Evolutionary conservation across 768 basidiomycete species (phyloP).

Genomic region (Lactifluus hygrophoroides): DNA sequence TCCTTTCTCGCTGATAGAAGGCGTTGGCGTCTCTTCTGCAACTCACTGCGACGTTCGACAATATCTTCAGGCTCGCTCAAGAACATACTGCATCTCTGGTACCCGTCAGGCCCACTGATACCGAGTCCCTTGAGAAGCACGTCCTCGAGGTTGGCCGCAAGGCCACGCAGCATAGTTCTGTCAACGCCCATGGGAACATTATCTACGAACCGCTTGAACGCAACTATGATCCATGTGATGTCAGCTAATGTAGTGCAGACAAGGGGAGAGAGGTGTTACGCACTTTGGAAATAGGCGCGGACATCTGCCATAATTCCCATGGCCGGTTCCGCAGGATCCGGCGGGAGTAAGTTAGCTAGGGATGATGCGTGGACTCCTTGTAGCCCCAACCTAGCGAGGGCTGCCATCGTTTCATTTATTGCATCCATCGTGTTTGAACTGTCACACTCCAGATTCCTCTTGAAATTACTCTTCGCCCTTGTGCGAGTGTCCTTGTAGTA

Average conservation of each 20-base stretch:
- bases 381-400: conserved; percentile 35
- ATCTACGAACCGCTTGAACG: conserved; percentile 52
- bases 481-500: conserved; percentile 35
- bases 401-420: conserved; percentile 26
- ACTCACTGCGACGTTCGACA: conserved; percentile 35
- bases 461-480: neutral
- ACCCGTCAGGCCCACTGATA: conserved; percentile 38
- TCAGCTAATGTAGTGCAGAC: neutral
- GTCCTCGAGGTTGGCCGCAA: conserved; percentile 33
- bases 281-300: conserved; percentile 68
- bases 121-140: conserved; percentile 39
- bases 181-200: conserved; percentile 50
- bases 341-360: conserved; percentile 39
- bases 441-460: neutral
- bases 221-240: conserved; percentile 28
- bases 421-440: neutral
- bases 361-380: conserved; percentile 31
- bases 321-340: conserved; percentile 46
- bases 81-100: conserved; percentile 37
- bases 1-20: conserved; percentile 37
- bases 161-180: conserved; percentile 42
- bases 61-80: conserved; percentile 41
- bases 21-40: conserved; percentile 41
- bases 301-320: conserved; percentile 63
- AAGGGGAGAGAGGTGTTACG: neutral